These are phyloP conservation scores for Fomitopsis serialis DNA, from an alignment of 768 basidiomycete genomes.

Conservation along the genomic window DNA sequence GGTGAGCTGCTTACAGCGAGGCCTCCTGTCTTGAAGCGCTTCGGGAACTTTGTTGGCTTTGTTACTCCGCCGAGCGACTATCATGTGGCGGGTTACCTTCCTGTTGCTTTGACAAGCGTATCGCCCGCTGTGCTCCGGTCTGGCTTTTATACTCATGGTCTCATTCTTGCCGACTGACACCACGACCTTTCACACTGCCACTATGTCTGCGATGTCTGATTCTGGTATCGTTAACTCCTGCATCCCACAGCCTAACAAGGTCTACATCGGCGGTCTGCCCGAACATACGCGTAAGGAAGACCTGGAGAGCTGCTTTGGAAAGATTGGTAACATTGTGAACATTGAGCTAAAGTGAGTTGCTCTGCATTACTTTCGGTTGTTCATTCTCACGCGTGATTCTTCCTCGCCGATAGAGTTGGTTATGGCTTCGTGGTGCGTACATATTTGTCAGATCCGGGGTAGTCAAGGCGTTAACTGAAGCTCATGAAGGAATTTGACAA, in stretches of 20 bases:
- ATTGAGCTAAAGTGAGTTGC: constrained; percentile 80
- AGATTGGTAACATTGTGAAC: constrained; percentile 68
- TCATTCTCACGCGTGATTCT: constrained; percentile 11
- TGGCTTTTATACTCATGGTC: neutral
- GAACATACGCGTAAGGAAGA: constrained; percentile 85
- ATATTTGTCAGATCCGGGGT: neutral
- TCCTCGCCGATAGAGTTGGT: constrained; percentile 57
- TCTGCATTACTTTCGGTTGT: neutral
- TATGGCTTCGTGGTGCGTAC: constrained; percentile 79
- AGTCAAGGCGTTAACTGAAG: neutral
- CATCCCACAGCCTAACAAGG: constrained; percentile 83
- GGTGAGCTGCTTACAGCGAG: no score
- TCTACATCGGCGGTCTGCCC: constrained; percentile 87
- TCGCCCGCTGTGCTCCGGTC: neutral
- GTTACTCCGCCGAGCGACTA: no score
- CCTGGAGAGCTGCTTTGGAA: constrained; percentile 80
- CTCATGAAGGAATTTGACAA: constrained; percentile 70
- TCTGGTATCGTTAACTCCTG: constrained; percentile 50
- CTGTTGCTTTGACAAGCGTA: neutral
- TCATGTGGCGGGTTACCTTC: neutral
- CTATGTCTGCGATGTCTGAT: neutral
- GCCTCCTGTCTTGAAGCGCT: no score
- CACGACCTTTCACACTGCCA: neutral
- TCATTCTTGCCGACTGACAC: neutral
- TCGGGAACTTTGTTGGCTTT: neutral